Conservation (phyloP, 192 early-diverging fungal species). For the Pilobolus umbonatus region DNA sequence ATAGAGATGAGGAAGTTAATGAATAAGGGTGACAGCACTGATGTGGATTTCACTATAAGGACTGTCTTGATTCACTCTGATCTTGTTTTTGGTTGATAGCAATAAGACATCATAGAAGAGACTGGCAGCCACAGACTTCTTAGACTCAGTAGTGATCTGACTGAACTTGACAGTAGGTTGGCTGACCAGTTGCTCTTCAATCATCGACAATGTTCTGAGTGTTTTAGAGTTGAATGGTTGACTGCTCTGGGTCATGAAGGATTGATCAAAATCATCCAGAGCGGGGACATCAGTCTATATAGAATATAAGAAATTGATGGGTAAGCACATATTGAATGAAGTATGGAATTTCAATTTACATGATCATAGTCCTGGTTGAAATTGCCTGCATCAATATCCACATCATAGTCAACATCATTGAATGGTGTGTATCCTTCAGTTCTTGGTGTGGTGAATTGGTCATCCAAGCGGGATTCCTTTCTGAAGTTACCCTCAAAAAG, state of each 20-base stretch:
- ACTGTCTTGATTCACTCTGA: conserved; percentile 73
- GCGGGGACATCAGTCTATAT: background rate
- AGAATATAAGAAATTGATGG: no score
- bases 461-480: conserved; percentile 1
- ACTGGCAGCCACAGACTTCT: conserved; percentile 67
- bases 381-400: background rate
- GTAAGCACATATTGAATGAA: no score
- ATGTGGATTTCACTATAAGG: conserved; percentile 84
- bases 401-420: background rate
- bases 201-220: background rate
- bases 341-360: no score
- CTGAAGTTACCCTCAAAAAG: background rate
- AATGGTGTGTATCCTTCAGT: background rate
- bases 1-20: background rate
- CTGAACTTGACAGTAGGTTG: background rate
- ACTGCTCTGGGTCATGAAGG: background rate
- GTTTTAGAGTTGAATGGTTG: background rate
- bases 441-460: background rate
- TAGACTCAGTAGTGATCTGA: conserved; percentile 34
- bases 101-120: conserved; percentile 93
- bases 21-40: conserved; percentile 20
- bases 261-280: background rate
- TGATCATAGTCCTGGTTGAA: no score
- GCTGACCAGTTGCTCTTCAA: background rate
- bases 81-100: conserved; percentile 79